Conservation (phyloP, 768 basidiomycete genomes). For the Leccinum broughii region DNA sequence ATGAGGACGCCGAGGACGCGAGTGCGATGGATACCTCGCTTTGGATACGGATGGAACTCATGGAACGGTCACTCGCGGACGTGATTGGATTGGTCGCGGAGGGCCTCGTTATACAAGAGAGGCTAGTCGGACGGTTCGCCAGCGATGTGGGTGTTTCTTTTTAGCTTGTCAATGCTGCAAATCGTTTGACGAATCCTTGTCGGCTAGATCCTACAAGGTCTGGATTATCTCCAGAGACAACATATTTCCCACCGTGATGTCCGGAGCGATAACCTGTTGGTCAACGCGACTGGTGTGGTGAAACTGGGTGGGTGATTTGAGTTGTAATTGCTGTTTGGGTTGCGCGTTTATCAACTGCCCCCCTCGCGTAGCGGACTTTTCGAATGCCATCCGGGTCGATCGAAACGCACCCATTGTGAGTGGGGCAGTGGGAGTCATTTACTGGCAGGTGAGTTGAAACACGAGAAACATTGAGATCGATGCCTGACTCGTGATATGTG, state of each 20-base stretch:
- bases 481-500: not conserved
- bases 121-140: slow-evolving; percentile 70
- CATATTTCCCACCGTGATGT: slow-evolving; percentile 82
- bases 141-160: slow-evolving; percentile 61
- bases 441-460: slow-evolving; percentile 66
- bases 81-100: slow-evolving; percentile 62
- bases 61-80: slow-evolving; percentile 87
- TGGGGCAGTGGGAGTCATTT: slow-evolving; percentile 69
- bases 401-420: slow-evolving; percentile 49
- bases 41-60: slow-evolving; percentile 89
- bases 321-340: not conserved
- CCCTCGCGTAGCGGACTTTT: slow-evolving; percentile 67
- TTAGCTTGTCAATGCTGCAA: not conserved
- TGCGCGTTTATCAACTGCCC: slow-evolving; percentile 2
- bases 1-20: slow-evolving; percentile 23
- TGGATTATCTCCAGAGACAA: slow-evolving; percentile 64
- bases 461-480: not conserved
- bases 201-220: slow-evolving; percentile 58
- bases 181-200: slow-evolving; percentile 2
- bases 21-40: slow-evolving; percentile 51
- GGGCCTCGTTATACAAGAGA: slow-evolving; percentile 66
- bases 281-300: slow-evolving; percentile 67
- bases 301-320: slow-evolving; percentile 61
- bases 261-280: slow-evolving; percentile 78
- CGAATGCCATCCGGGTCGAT: slow-evolving; percentile 65